Evolutionary conservation across 2,329 filamentous ascomycete genomes (phyloP), one percentile per base, ranked within the genome.

Genomic region (Orbilia javanica): DNA sequence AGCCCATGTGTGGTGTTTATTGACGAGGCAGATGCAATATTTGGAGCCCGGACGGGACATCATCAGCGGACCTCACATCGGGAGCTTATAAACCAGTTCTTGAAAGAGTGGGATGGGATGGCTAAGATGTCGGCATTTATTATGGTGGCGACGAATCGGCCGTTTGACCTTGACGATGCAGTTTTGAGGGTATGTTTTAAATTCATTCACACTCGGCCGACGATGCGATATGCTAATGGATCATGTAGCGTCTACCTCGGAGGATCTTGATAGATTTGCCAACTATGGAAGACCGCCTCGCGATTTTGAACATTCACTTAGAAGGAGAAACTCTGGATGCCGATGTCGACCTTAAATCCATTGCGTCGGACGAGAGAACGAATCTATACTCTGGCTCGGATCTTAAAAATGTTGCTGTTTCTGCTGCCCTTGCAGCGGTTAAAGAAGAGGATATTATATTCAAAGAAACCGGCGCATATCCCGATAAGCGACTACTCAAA

Each of bases 91-190:
- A 99, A 97, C 83, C 95, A 99, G 84, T 98, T 98, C 84, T 86
- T 99, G 62, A 92, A 94, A 67, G 95, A 98, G 84, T 98, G 95
- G 96, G 96, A 98, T 81, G 96, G 96, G 10, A 91, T 98, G 86
- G 92, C 92, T 81, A 87, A 90, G 74, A 88, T 90, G 55, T 92
- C 92, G 18, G 93, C 95, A 1, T 98, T 99, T 83, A 95, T 99
- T 84, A 97, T 99, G 94, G 94, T 98, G 0, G 95, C 96, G 29
- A 98, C 94, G 7, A 98, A 99, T 84, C 88, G 95, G 8, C 96
- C 96, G 0, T 97, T 97, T 82, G 96, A 98, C 82, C 89, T 99
- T 0, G 96, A 99, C 82, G 93, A 96, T 81, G 93, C 93, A 8
- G 92, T 96, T 8, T 87, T 96, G 53, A 88, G 93, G n/a, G 68